Evolutionary conservation across 768 basidiomycete species (phyloP), one percentile per base, ranked within the genome.

Genomic region (Termitomyces heimii): DNA sequence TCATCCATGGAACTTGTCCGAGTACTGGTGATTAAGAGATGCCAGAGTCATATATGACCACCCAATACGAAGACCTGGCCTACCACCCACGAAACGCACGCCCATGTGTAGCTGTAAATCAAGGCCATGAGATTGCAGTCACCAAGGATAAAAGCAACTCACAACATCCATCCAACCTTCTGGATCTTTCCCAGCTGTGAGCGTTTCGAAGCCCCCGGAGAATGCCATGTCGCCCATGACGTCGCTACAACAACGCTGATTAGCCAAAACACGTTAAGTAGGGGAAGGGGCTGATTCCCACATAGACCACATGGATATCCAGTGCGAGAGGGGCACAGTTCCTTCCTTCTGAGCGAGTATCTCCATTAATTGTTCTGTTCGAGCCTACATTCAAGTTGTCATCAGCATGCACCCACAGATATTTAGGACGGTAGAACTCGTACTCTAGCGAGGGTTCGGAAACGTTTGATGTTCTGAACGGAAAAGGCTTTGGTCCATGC

Each of bases 151-250:
- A 10, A n/a, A 34, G 3, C 3, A n/a, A 3, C 61, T 60, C 18
- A 64, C 64, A 49, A 64, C 46, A 57, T 68, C 62, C 60, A 63
- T 58, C 67, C 67, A 67, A 7, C 63, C 66, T 40, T 67, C 66
- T 4, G 28, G 52, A 31, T 68, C 67, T 48, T 61, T 54, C 5
- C 60, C 67, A 12, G 59, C 65, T 24, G 34, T 43, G 48, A 68
- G 61, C 14, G 63, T 66, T 48, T 68, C 67, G 18, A 67, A 66
- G 13, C 67, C 67, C 18, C 66, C 67, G 24, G 65, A 65, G 51
- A 68, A 68, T 6, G 60, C 51, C 63, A 67, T 68, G 39, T 68
- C 66, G 22, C 66, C 67, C 62, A 67, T 68, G 2, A 60, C 54
- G 47, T 67, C 67, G 51, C 67, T 68, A 18, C 4, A 39, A n/a